These are phyloP conservation scores for Quillaja saponaria DNA, from an alignment of 306 rosid species.

Conservation along the genomic window DNA sequence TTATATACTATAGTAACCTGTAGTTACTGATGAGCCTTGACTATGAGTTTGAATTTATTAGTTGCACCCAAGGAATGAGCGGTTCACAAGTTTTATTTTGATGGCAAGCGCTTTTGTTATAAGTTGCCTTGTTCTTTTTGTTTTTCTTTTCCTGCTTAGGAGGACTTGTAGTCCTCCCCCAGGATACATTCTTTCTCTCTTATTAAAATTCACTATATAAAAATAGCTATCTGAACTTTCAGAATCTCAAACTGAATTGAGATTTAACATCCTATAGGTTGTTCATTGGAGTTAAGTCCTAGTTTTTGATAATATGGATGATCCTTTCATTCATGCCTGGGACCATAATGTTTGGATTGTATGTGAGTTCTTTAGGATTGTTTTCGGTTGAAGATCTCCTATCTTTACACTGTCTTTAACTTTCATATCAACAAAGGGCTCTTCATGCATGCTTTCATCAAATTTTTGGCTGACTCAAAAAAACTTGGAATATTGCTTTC, in stretches of 20 bases:
- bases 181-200: too few species aligned
- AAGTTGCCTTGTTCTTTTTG: too few species aligned
- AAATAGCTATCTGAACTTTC: not conserved
- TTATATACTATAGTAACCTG: not conserved
- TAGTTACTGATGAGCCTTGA: too few species aligned
- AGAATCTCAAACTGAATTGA: slow-evolving; percentile 7
- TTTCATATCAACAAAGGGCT: slow-evolving; percentile 7
- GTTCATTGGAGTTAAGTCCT: too few species aligned
- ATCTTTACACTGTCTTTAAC: slow-evolving; percentile 1
- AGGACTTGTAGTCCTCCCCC: too few species aligned
- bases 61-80: not conserved
- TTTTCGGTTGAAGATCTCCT: not conserved
- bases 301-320: too few species aligned
- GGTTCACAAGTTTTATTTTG: too few species aligned
- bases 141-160: too few species aligned
- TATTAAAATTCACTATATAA: too few species aligned
- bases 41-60: not conserved
- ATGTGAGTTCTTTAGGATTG: slow-evolving; percentile 1
- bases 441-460: not conserved
- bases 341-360: not conserved
- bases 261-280: not conserved
- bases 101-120: too few species aligned
- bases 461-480: not conserved
- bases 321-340: too few species aligned
- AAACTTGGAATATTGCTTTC: slow-evolving; percentile 3